A percentile compares a stretch with the other conserved stretches of the same genome.
phyloP scores from a whole-genome alignment of 2,329 filamentous ascomycete genomes.

The Didymella arachidicola region DNA sequence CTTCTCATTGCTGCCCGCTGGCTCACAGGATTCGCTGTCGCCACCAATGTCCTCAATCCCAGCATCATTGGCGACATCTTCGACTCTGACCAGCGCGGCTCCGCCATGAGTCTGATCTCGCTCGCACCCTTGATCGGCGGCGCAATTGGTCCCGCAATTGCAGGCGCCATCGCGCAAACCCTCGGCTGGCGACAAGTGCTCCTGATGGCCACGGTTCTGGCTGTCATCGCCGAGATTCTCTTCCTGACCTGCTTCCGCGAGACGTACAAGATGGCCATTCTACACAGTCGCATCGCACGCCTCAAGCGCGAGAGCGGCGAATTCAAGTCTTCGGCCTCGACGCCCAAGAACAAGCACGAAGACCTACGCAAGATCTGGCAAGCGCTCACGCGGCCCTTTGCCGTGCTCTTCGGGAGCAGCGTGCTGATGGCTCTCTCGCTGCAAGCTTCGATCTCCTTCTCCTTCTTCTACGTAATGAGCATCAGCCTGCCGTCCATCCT shows the following conservation, averaged over 20 bases:
- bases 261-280: constrained; percentile 67
- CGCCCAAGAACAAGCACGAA: constrained; percentile 27
- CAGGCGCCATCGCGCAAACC: constrained; percentile 62
- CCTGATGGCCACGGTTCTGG: constrained; percentile 60
- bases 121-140: constrained; percentile 66
- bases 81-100: constrained; percentile 63
- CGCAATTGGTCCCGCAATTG: constrained; percentile 64
- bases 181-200: constrained; percentile 64
- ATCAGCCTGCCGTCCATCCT: constrained; percentile 57
- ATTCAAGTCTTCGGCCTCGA: constrained; percentile 10
- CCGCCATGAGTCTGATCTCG: constrained; percentile 65
- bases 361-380: constrained; percentile 43
- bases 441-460: constrained; percentile 54
- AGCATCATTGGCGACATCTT: constrained; percentile 72
- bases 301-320: constrained; percentile 29
- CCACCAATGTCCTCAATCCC: constrained; percentile 66
- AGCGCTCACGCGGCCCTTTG: constrained; percentile 52
- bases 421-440: constrained; percentile 63
- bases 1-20: constrained; percentile 55
- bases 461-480: constrained; percentile 57
- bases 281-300: constrained; percentile 45
- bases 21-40: constrained; percentile 56
- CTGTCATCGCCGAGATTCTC: constrained; percentile 58
- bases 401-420: constrained; percentile 57
- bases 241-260: constrained; percentile 64